Base-by-base conservation (phyloP, 257 asterid genomes). In the Nicotiana undulata region DNA sequence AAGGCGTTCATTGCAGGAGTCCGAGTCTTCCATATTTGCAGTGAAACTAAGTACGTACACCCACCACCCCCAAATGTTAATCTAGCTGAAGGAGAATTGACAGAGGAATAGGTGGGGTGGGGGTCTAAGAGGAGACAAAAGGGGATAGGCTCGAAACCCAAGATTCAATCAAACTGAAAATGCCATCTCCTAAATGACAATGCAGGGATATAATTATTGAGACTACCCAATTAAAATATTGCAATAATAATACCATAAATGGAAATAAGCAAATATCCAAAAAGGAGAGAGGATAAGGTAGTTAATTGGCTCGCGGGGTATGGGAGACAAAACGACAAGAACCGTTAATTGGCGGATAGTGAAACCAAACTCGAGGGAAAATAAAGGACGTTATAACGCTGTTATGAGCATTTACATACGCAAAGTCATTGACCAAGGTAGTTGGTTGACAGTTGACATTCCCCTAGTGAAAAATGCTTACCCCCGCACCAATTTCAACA, bases 1-100 rank as follows among this genome's bases (percentile, higher is more conserved):
- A 37, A 86, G 94, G 76, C 98, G 98, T 85, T 91, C 98, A 89
- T 80, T 81, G 63, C 89, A 85, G 87, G 65, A 85, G 81, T 86
- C 91, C 79, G 65, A 85, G 81, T 86, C 91, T 81, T 95, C 98
- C 98, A 95, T 92, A 9, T 86, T 80, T 80, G 83, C 82, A 61
- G 83, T 29, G 84, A 77, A 75, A 67, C 28, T n/a, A 65, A 32
- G 51, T 37, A 75, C 56, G 29, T 81, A 75, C 56, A 72, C 81
- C 63, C 34, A 79, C 18, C 68, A 79, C 63, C 74, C 79, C 70
- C 83, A 55, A 65, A 74, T 83, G 85, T 26, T 70, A 75, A 80
- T 17, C 46, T 46, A 82, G 72, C 56, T 59, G 64, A 81, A 34
- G 68, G 52, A 64, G 68, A 40, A 40, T 8, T 40, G 46, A 40